A percentile compares a stretch with the other conserved stretches of the same genome.
Evolutionary conservation across 1,284 basidiomycete species (phyloP).

Genomic region (Coriolopsis trogii): DNA sequence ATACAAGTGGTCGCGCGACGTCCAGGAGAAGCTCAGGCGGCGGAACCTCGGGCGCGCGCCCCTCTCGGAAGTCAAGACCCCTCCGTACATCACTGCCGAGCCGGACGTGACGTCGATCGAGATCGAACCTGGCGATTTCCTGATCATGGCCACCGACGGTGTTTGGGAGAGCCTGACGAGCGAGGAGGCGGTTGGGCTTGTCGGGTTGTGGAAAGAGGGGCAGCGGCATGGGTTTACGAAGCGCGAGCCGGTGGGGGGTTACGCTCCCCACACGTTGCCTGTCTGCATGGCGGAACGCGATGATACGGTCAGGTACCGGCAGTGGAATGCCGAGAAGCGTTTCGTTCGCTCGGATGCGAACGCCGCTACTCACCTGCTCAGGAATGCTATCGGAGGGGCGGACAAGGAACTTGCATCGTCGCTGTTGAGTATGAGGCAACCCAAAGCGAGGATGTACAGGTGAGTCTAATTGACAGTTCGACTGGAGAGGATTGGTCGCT

Average conservation of each 20-base stretch:
- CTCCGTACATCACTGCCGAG: slow-evolving; percentile 61
- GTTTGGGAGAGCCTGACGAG: slow-evolving; percentile 61
- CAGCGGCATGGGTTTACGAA: background rate
- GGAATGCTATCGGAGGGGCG: slow-evolving; percentile 65
- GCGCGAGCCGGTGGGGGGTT: slow-evolving; percentile 23
- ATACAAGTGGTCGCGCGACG: slow-evolving; percentile 47
- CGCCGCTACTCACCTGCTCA: slow-evolving; percentile 54
- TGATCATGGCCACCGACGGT: slow-evolving; percentile 60
- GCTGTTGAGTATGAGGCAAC: slow-evolving; percentile 45
- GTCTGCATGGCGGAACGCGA: slow-evolving; percentile 18
- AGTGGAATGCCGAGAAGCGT: slow-evolving; percentile 45
- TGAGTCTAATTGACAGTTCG: slow-evolving; percentile 24
- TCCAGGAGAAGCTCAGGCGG: slow-evolving; percentile 37
- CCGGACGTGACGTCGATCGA: slow-evolving; percentile 48
- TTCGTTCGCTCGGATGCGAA: slow-evolving; percentile 51
- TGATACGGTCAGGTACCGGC: slow-evolving; percentile 31
- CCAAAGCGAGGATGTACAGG: slow-evolving; percentile 41
- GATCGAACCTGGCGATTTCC: slow-evolving; percentile 51
- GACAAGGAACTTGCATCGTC: slow-evolving; percentile 50
- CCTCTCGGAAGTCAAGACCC: slow-evolving; percentile 37
- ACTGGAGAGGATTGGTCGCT: background rate
- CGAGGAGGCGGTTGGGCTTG: slow-evolving; percentile 61
- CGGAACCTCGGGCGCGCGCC: slow-evolving; percentile 36
- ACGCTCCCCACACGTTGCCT: slow-evolving; percentile 12
- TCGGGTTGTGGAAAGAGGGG: slow-evolving; percentile 44